Evolutionary conservation across 805 yeast genomes (phyloP), one percentile per base, ranked within the genome.

Genomic region (Saturnispora besseyi): DNA sequence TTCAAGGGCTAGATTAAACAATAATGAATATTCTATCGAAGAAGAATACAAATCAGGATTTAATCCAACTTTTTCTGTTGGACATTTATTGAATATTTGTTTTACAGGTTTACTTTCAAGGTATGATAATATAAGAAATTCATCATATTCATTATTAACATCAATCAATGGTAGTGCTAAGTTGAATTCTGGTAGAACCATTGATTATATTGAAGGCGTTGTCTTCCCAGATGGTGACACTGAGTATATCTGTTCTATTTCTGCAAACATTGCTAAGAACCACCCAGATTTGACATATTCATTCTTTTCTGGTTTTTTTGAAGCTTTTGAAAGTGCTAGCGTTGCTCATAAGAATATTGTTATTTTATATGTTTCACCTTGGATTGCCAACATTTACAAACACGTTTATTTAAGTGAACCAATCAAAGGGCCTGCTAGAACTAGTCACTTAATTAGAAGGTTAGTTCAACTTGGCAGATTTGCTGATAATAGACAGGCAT

Each of bases 141-240:
- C 86, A 7, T 78, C 93, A 0, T 83, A 82, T 53, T 70, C 76
- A 33, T 67, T 88, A 7, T 67, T 86, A 53, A 77, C 84, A 1
- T 76, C 84, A 0, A 66, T 85, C 31, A 78, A 81, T n/a, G 66
- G 71, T 2, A 73, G 81, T 21, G 84, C 81, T 62, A 71, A 76
- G 12, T 61, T 87, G 32, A 77, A 79, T 41, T 73, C 80, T 54
- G 90, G 86, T 0, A 71, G 78, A 30, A 72, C 74, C 3, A 68
- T 79, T 24, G 75, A 72, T 13, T 74, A 74, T 41, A 75, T 85
- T 1, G 74, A 75, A 7, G 84, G 77, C 29, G 74, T 82, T 21
- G 76, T 81, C 13, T 81, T 85, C 57, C 95, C 95, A 1, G 73
- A 77, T 34, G 84, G 84, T 55, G 76, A 80, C 43, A 74, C 80